Evolutionary conservation across 2,329 filamentous ascomycete genomes (phyloP), one percentile per base, ranked within the genome.

Genomic region (Cercospora canescens): DNA sequence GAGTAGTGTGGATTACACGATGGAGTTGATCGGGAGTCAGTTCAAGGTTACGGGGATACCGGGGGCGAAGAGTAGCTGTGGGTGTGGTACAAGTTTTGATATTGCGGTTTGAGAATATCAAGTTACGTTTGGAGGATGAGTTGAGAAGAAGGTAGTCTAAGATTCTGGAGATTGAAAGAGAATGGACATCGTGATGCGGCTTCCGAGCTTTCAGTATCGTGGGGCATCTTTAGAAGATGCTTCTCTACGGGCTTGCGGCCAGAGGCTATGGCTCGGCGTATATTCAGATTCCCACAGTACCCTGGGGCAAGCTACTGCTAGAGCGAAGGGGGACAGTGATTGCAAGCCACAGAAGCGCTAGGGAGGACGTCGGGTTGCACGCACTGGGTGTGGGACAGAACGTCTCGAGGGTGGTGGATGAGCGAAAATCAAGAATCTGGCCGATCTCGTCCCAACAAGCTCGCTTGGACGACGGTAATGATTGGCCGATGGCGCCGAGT

Each of bases 1-100:
- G 9, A 97, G 94, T 81, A 97, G 94, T 77, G 89, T 99, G 39
- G 95, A 99, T 77, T 99, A 94, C 76, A 97, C 94, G 0, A 95
- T 91, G 86, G 95, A 98, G 82, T 83, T 99, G 80, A 97, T 97
- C 76, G 91, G 91, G 28, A 92, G 90, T 75, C 94, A 98, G 81
- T 99, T 99, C 80, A 97, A 96, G 84, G 93, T 99, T 75, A 89
- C 93, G 67, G 94, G 96, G 73, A 99, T 98, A 76, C 95, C 95
- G 0, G 84, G 88, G 45, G 95, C 95, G 4, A 93, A 91, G 65
- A 98, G 94, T 80, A 97, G 92, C 78, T 99, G 95, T 82, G 95
- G 95, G 1, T 99, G 95, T 79, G 95, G 95, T 7, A 97, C 94
- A 16, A 98, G 94, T 77, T 99, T 99, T 80, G 95, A 98, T 81